A percentile compares a stretch with the other conserved stretches of the same genome.
Evolutionary conservation across 2,329 filamentous ascomycete genomes (phyloP).

Genomic region (Botrytis deweyae): DNA sequence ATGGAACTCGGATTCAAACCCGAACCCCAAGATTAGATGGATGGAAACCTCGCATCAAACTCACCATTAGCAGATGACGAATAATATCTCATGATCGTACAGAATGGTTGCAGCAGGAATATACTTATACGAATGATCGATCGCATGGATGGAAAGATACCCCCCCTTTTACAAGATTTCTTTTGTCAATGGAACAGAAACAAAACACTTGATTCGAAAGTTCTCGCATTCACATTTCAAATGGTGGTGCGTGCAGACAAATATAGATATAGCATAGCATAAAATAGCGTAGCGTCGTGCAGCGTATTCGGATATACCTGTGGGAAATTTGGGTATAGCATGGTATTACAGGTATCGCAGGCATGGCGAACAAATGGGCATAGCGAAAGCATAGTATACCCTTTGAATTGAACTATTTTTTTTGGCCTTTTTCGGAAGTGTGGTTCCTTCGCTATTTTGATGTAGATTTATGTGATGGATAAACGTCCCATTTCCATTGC

Average conservation of each 20-base stretch:
- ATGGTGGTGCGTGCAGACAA: background rate
- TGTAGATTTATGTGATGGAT: background rate
- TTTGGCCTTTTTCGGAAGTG: background rate
- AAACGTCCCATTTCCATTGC: background rate
- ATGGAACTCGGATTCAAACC: background rate
- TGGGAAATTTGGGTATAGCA: background rate
- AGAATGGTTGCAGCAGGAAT: background rate
- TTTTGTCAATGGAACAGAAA: background rate
- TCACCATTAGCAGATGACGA: background rate
- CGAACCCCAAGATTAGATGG: background rate
- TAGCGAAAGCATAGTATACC: background rate
- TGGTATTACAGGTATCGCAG: background rate
- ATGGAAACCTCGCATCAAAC: background rate
- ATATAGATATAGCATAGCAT: background rate
- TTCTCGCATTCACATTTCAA: background rate
- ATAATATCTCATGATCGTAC: background rate
- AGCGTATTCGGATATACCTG: background rate
- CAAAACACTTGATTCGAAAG: background rate
- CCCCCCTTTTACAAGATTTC: slow-evolving; percentile 17
- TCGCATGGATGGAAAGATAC: slow-evolving; percentile 9
- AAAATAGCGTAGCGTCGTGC: background rate
- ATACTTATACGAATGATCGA: background rate
- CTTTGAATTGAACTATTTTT: background rate
- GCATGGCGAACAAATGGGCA: background rate
- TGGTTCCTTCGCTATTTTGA: background rate